Evolutionary conservation across 2,329 filamentous ascomycete genomes (phyloP).

Genomic region (Pyrenophora seminiperda): DNA sequence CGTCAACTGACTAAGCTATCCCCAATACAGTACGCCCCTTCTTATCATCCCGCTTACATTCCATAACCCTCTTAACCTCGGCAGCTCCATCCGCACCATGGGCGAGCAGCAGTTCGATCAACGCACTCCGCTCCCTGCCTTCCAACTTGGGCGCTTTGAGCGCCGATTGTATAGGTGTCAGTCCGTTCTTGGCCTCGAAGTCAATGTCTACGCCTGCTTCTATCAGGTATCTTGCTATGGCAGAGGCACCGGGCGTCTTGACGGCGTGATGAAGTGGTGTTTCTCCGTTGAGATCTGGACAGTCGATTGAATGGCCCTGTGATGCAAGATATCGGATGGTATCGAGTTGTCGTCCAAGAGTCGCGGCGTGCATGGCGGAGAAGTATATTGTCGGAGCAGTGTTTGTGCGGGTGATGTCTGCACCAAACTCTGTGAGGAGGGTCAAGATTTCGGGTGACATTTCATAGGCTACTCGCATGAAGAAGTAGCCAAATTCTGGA

Average conservation of each 20-base stretch:
- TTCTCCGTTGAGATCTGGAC: constrained; percentile 32
- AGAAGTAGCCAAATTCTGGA: constrained; percentile 37
- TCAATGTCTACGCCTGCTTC: constrained; percentile 43
- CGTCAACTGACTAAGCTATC: constrained; percentile 11
- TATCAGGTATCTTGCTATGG: constrained; percentile 35
- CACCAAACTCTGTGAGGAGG: constrained; percentile 39
- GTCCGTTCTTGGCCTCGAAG: constrained; percentile 25
- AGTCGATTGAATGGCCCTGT: constrained; percentile 35
- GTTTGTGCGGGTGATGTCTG: constrained; percentile 31
- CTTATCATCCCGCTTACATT: constrained; percentile 24
- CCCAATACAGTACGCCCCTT: constrained; percentile 32
- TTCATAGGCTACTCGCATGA: constrained; percentile 37
- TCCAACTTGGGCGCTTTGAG: constrained; percentile 28
- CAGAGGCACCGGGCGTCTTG: constrained; percentile 33
- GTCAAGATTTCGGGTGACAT: constrained; percentile 31
- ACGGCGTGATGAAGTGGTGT: constrained; percentile 41
- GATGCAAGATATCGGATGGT: constrained; percentile 37
- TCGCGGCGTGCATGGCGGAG: constrained; percentile 39
- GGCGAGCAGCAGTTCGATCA: constrained; percentile 37
- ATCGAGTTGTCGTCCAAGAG: constrained; percentile 30
- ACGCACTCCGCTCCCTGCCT: constrained; percentile 33
- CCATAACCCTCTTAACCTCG: constrained; percentile 19
- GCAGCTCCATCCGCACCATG: constrained; percentile 35
- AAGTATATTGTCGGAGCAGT: constrained; percentile 21
- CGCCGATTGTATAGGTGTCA: constrained; percentile 32